A percentile compares a stretch with the other conserved stretches of the same genome.
phyloP scores from a whole-genome alignment of 73 alveolate species.

The Paraurostyla sp. region DNA sequence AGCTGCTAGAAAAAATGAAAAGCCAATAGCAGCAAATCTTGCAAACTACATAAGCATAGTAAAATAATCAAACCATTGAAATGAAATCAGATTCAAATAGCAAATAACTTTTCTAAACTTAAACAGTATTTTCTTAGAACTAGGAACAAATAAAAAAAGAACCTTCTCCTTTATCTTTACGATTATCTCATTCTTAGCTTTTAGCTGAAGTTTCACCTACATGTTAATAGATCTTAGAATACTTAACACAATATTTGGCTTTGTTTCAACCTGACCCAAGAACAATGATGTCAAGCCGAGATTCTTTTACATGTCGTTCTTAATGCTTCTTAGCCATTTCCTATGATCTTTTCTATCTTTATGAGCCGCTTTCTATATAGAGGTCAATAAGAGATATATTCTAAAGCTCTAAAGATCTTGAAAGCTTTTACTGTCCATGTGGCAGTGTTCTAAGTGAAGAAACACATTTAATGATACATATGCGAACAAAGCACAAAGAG shows the following conservation, averaged over 20 bases:
- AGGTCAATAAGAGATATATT: background rate
- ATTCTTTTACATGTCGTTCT: background rate
- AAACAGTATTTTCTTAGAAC: too few species aligned
- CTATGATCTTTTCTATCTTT: background rate
- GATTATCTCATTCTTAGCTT: too few species aligned
- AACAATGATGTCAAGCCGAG: background rate
- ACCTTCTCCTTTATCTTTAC: too few species aligned
- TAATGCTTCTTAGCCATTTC: background rate
- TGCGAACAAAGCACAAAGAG: background rate
- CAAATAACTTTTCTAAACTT: too few species aligned
- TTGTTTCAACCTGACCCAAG: background rate
- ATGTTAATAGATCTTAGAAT: background rate
- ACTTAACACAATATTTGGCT: background rate
- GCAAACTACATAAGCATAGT: too few species aligned
- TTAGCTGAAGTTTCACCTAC: background rate
- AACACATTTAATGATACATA: slow-evolving; percentile 14
- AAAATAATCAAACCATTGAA: too few species aligned
- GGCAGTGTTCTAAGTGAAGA: slow-evolving; percentile 15
- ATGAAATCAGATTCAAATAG: too few species aligned
- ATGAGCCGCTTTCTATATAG: background rate
- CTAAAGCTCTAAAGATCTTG: background rate
- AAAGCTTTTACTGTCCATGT: slow-evolving; percentile 11
- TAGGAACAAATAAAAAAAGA: too few species aligned
- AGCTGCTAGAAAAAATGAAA: too few species aligned
- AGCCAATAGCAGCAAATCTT: too few species aligned